Conservation (phyloP, 2,329 filamentous ascomycete species). For the Diaporthe sp. region DNA sequence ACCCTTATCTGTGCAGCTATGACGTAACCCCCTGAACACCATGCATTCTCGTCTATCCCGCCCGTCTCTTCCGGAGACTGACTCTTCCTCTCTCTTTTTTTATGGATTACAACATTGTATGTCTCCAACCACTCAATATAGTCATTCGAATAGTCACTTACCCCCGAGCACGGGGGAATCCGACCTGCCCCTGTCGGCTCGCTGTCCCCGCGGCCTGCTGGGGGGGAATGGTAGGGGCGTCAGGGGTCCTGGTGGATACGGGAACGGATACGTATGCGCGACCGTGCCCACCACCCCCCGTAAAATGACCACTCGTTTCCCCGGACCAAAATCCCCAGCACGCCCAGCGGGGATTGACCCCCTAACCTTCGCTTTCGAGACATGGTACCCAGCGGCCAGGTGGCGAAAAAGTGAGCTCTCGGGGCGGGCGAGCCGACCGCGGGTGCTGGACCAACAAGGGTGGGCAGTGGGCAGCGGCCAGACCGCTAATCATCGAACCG, state of each 20-base stretch:
- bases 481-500: conserved; percentile 2
- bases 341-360: conserved; percentile 3
- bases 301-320: conserved; percentile 13
- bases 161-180: not conserved
- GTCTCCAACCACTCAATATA: not conserved
- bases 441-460: no score
- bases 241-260: conserved; percentile 13
- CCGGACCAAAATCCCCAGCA: not conserved
- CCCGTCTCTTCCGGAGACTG: not conserved
- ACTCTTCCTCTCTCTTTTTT: not conserved
- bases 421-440: no score
- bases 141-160: not conserved
- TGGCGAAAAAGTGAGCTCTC: not conserved
- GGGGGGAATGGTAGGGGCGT: not conserved
- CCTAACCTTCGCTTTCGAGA: not conserved
- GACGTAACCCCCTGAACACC: conserved; percentile 18
- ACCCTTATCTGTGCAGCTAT: conserved; percentile 23
- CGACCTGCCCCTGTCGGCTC: not conserved
- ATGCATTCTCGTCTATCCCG: conserved; percentile 10
- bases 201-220: not conserved
- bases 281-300: not conserved
- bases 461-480: not conserved
- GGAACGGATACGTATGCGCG: not conserved
- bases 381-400: conserved; percentile 3
- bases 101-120: conserved; percentile 26